These are phyloP conservation scores for Lactarius psammicola DNA, from an alignment of 768 basidiomycete genomes.

Conservation along the genomic window DNA sequence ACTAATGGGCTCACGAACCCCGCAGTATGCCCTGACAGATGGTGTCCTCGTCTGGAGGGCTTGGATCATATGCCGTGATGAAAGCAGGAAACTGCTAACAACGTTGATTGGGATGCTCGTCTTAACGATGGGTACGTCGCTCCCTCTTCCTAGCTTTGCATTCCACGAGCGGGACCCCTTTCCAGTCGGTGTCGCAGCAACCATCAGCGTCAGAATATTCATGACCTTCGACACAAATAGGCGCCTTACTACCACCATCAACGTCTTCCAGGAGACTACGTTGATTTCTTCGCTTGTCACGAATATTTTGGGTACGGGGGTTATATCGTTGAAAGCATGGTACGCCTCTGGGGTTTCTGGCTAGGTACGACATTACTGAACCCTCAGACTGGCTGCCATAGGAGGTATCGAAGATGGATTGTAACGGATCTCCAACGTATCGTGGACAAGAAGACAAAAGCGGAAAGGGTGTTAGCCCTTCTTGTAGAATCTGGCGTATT, in stretches of 20 bases:
- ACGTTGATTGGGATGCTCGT: neutral
- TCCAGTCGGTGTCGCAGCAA: neutral
- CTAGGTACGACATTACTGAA: neutral
- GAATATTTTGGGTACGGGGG: neutral
- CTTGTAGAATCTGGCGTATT: neutral
- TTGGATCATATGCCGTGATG: conserved; percentile 8
- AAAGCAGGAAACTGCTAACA: neutral
- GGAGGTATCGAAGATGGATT: neutral
- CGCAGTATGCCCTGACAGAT: conserved; percentile 15
- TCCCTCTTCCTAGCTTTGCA: neutral
- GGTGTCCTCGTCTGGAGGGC: conserved; percentile 23
- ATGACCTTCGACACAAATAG: neutral
- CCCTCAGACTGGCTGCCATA: neutral
- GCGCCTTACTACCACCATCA: neutral
- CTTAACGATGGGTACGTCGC: neutral
- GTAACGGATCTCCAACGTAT: neutral
- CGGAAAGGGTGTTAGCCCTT: conserved; percentile 1
- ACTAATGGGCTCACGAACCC: neutral
- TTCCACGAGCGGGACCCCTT: neutral
- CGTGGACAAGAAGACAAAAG: neutral
- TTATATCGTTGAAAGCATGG: neutral
- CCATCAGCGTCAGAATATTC: neutral
- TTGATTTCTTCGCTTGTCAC: conserved; percentile 1
- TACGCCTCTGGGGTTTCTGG: neutral
- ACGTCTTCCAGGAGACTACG: neutral